phyloP scores from a whole-genome alignment of 108 stramenopile species.

The Stephanodiscus triporus region DNA sequence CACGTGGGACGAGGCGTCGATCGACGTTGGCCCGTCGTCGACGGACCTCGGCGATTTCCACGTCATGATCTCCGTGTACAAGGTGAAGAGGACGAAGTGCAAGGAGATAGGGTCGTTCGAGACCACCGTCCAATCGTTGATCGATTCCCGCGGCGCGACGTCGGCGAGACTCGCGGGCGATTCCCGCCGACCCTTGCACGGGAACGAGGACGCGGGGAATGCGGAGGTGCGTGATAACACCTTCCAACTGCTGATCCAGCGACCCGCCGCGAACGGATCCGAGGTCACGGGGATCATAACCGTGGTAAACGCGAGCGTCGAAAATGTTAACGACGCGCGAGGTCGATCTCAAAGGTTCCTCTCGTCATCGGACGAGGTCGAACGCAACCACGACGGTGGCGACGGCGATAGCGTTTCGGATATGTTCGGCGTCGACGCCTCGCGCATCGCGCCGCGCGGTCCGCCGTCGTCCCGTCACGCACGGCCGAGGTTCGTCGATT shows the following conservation, averaged over 20 bases:
- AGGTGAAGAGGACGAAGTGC: constrained; percentile 29
- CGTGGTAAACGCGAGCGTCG: constrained; percentile 24
- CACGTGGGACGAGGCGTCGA: constrained; percentile 57
- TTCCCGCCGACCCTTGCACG: background rate
- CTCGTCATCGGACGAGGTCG: background rate
- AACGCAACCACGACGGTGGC: background rate
- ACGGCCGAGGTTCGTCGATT: constrained; percentile 28
- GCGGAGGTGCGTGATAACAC: background rate
- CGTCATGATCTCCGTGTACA: constrained; percentile 22
- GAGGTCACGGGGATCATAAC: constrained; percentile 25
- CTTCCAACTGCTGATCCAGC: constrained; percentile 20
- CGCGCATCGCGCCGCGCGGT: background rate
- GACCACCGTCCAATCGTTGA: constrained; percentile 21
- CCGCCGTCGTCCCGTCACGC: background rate
- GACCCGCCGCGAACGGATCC: background rate
- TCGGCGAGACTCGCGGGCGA: background rate
- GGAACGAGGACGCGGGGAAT: background rate
- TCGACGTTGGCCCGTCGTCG: constrained; percentile 44
- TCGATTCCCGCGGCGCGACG: constrained; percentile 12
- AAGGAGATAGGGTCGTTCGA: constrained; percentile 47
- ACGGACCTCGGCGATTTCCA: constrained; percentile 18
- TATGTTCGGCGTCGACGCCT: background rate
- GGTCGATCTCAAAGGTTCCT: constrained; percentile 18
- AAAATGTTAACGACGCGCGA: constrained; percentile 5
- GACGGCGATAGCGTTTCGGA: background rate